phyloP scores from a whole-genome alignment of 495 filamentous ascomycete genomes.

The Echria macrotheca region DNA sequence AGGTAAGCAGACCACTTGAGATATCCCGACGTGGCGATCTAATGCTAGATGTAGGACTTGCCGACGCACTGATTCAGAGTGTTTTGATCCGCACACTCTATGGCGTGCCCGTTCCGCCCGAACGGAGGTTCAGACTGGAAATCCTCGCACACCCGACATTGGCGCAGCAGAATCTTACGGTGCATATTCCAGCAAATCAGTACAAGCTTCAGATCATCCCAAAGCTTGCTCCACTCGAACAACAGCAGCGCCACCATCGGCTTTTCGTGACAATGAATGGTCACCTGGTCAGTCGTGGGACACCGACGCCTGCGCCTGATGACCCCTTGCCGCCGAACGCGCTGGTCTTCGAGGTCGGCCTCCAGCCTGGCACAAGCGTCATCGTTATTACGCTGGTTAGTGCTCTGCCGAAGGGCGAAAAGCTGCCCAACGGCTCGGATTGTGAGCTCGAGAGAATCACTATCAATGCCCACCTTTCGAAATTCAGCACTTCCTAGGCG shows the following conservation, averaged over 20 bases:
- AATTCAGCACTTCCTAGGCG: conserved; percentile 7
- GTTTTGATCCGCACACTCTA: conserved; percentile 60
- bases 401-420: conserved; percentile 54
- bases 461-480: conserved; percentile 23
- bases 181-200: conserved; percentile 58
- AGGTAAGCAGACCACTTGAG: conserved; percentile 39
- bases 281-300: conserved; percentile 55
- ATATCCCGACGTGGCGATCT: no score
- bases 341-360: conserved; percentile 55
- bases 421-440: conserved; percentile 48
- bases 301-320: conserved; percentile 37
- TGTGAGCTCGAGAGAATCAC: conserved; percentile 65
- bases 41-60: conserved; percentile 23
- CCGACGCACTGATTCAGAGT: conserved; percentile 60
- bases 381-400: conserved; percentile 62
- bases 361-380: conserved; percentile 58
- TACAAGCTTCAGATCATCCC: conserved; percentile 61
- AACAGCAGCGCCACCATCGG: conserved; percentile 35
- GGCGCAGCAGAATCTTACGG: conserved; percentile 61
- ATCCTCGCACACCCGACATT: conserved; percentile 56
- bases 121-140: conserved; percentile 48
- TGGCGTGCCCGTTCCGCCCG: conserved; percentile 46
- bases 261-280: conserved; percentile 33
- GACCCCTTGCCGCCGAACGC: conserved; percentile 41
- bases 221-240: conserved; percentile 48